Percentiles rank a stretch among this genome's conserved stretches.
These are phyloP conservation scores for Diaporthe australafricana DNA, from an alignment of 2,329 filamentous ascomycete genomes.

Conservation along the genomic window DNA sequence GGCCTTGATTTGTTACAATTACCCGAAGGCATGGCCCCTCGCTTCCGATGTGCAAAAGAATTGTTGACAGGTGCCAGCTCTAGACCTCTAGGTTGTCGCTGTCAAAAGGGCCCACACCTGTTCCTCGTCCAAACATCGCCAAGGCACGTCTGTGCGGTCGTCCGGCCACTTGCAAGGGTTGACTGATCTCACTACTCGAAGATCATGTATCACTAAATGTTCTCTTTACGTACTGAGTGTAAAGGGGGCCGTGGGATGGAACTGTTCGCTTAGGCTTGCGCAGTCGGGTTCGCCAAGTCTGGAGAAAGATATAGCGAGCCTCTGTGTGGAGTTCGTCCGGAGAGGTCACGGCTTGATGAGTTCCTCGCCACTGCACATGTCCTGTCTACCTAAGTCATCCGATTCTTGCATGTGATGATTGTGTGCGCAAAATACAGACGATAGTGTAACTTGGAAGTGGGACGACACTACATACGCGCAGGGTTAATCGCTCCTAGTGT, in stretches of 20 bases:
- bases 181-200: constrained; percentile 9
- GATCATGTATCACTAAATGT: constrained; percentile 15
- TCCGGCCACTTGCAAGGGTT: neutral
- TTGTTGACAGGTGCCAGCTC: constrained; percentile 7
- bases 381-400: neutral
- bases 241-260: neutral
- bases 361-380: neutral
- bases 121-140: constrained; percentile 23
- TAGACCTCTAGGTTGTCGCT: neutral
- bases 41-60: neutral
- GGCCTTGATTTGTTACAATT: constrained; percentile 12
- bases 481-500: too few relatives aligned
- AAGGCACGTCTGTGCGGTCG: constrained; percentile 9
- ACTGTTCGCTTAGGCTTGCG: neutral
- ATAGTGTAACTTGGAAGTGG: neutral
- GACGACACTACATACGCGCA: neutral
- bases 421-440: neutral
- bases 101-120: constrained; percentile 1
- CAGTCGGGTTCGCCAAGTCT: neutral
- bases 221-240: constrained; percentile 13
- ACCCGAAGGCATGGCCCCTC: neutral
- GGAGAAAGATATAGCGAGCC: neutral
- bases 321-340: neutral
- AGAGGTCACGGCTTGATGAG: neutral
- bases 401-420: neutral